Base-by-base conservation (phyloP, 495 filamentous ascomycete genomes). In the Hyaloscypha hepaticicola region DNA sequence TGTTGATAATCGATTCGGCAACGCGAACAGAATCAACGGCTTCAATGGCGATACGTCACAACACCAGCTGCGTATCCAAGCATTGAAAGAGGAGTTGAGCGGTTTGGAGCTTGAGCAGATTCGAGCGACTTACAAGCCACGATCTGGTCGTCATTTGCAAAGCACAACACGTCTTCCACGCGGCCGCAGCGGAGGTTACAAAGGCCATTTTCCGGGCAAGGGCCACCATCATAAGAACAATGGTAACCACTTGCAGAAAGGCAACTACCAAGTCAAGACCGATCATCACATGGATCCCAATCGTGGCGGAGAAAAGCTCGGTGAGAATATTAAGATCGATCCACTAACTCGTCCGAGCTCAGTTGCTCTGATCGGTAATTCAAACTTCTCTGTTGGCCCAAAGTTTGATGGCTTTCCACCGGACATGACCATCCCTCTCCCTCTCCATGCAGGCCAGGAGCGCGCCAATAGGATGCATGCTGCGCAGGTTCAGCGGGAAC, bases 1-100 rank as follows among this genome's bases (percentile, higher is more conserved):
- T 38, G 25, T 33, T n/a, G 66, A 65, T 24, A 60, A 45, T 19
- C 55, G 63, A 24, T 60, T 55, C 55, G 59, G 53, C 27, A 57
- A 57, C 21, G 53, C 25, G 57, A 21, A 38, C 58, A 28, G 16
- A 45, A 27, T 4, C 38, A 45, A 19, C 38, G 19, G 16, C 1
- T 16, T 45, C 38, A 11, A 16, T 4, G 12, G 38, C 38, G 38
- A 16, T 9, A 45, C 11, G 4, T 16, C 9, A 14, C 38, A 16
- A 45, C 11, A 45, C n/a, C n/a, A n/a, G n/a, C 19, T 16, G 4
- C 38, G 38, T 4, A 9, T 14, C 38, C 38, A 16, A 16, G 3
- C 4, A 45, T 45, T 16, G 11, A 45, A 45, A 16, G 38, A 45
- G 38, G 11, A 45, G 38, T 11, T 45, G n/a, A n/a, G n/a, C n/a